These are phyloP conservation scores for Wallacemonas collosoma DNA, from an alignment of 208 protist species.

Conservation along the genomic window DNA sequence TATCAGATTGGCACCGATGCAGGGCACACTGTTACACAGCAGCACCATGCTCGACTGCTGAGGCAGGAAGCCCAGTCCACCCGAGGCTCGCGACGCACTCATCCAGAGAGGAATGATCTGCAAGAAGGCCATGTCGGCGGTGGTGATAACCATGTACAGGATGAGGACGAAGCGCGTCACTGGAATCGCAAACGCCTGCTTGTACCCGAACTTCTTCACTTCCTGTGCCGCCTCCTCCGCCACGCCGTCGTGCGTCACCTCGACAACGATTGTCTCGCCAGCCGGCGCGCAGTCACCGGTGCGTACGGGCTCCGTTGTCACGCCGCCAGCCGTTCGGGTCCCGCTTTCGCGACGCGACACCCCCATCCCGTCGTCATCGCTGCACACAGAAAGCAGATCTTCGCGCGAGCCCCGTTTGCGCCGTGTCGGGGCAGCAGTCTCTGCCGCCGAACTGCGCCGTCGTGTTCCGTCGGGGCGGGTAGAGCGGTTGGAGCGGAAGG, in stretches of 20 bases:
- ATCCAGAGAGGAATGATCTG: conserved; percentile 66
- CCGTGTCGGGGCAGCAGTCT: not conserved
- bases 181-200: conserved; percentile 37
- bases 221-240: not conserved
- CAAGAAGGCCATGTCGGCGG: conserved; percentile 44
- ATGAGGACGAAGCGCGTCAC: conserved; percentile 46
- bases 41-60: conserved; percentile 50
- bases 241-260: conserved; percentile 13
- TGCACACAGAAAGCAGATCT: not conserved
- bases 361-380: not conserved
- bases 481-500: conserved; percentile 7
- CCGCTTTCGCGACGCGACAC: not conserved
- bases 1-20: conserved; percentile 43
- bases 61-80: conserved; percentile 42
- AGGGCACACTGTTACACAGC: conserved; percentile 46
- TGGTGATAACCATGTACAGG: conserved; percentile 64
- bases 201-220: conserved; percentile 50
- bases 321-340: too few relatives aligned
- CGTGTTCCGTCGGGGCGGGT: not conserved
- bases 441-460: not conserved
- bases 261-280: conserved; percentile 12
- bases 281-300: not conserved
- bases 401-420: not conserved
- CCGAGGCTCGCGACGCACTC: conserved; percentile 45
- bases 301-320: not conserved